Conservation (phyloP, 2,329 filamentous ascomycete genomes). For the Colletotrichum gigasporum region DNA sequence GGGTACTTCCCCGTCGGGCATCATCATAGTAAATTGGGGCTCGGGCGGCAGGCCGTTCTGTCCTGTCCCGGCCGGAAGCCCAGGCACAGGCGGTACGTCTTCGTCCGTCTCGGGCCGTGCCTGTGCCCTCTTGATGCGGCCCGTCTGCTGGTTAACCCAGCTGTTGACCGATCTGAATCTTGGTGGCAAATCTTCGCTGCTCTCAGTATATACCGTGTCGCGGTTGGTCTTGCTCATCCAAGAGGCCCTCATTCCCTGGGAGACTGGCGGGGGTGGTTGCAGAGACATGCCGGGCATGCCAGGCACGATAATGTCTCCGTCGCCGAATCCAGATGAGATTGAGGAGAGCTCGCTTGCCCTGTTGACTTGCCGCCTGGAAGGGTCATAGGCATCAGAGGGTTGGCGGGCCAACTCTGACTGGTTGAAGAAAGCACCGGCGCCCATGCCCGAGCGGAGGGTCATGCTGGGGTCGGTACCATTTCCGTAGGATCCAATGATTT, state of each 20-base stretch:
- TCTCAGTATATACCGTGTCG: constrained; percentile 62
- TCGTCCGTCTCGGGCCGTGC: constrained; percentile 44
- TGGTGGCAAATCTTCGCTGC: constrained; percentile 62
- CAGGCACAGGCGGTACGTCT: constrained; percentile 51
- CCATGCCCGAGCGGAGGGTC: constrained; percentile 46
- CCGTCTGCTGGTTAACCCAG: constrained; percentile 73
- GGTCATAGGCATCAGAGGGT: constrained; percentile 47
- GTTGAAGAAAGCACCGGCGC: constrained; percentile 48
- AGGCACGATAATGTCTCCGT: constrained; percentile 65
- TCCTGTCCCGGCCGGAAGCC: constrained; percentile 42
- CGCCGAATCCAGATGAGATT: constrained; percentile 71
- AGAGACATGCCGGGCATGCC: constrained; percentile 19
- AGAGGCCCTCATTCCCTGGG: constrained; percentile 35
- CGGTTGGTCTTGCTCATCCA: constrained; percentile 49
- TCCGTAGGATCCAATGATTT: constrained; percentile 19
- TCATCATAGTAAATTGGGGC: constrained; percentile 60
- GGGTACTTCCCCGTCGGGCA: constrained; percentile 58
- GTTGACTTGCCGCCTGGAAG: constrained; percentile 45
- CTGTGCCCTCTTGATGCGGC: constrained; percentile 59
- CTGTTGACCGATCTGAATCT: constrained; percentile 68
- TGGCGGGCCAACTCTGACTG: constrained; percentile 49
- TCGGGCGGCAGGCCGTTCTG: constrained; percentile 51
- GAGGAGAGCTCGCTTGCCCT: constrained; percentile 65
- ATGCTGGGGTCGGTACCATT: constrained; percentile 35
- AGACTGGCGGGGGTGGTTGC: constrained; percentile 27